Percentiles rank a stretch among this genome's conserved stretches.
These are phyloP conservation scores for Curvularia lunata DNA, from an alignment of 2,329 filamentous ascomycete genomes.

Conservation along the genomic window DNA sequence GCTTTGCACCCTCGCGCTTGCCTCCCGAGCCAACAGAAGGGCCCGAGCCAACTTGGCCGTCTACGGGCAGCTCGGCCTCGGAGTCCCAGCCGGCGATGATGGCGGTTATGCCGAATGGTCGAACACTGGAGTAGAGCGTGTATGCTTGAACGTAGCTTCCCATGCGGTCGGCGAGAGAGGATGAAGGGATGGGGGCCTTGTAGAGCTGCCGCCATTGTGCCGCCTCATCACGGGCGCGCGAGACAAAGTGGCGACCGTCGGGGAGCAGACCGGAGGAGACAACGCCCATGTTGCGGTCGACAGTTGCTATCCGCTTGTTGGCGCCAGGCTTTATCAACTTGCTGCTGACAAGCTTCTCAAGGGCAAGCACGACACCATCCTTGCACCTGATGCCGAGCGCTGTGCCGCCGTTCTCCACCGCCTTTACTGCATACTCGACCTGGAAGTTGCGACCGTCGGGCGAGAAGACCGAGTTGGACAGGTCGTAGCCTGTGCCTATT, in stretches of 20 bases:
- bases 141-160: conserved; percentile 96
- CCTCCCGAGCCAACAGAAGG: conserved; percentile 82
- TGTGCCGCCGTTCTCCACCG: conserved; percentile 96
- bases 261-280: conserved; percentile 94
- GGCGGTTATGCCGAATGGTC: conserved; percentile 94
- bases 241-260: conserved; percentile 93
- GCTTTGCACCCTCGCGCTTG: conserved; percentile 74
- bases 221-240: conserved; percentile 92
- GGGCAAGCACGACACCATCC: conserved; percentile 92
- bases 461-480: conserved; percentile 99
- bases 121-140: conserved; percentile 95
- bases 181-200: conserved; percentile 90
- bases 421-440: conserved; percentile 97
- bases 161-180: conserved; percentile 89
- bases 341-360: conserved; percentile 95
- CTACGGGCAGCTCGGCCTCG: conserved; percentile 81
- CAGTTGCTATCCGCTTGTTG: conserved; percentile 95
- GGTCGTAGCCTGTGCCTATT: conserved; percentile 99
- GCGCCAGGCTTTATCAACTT: conserved; percentile 94
- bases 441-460: conserved; percentile 98
- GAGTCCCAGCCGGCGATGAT: conserved; percentile 95
- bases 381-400: conserved; percentile 96
- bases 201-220: conserved; percentile 89
- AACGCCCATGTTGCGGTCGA: conserved; percentile 91
- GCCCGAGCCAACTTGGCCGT: conserved; percentile 86